A percentile compares a stretch with the other conserved stretches of the same genome.
Conservation (phyloP, 768 basidiomycete genomes). For the Serpula lacrymans region DNA sequence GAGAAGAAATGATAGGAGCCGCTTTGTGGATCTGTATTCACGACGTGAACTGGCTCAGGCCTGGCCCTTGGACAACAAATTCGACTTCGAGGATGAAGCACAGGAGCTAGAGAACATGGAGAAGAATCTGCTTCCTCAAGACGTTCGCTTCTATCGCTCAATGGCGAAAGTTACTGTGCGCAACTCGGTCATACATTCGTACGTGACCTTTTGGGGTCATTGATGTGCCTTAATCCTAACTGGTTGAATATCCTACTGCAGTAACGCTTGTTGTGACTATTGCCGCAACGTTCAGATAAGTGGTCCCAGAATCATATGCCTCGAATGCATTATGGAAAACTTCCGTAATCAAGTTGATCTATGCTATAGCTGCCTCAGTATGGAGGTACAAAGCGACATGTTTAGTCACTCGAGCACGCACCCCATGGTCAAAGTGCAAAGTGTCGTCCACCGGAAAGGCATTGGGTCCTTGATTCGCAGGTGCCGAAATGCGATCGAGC, state of each 20-base stretch:
- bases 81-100: slow-evolving; percentile 10
- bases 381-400: neutral
- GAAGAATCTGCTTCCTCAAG: slow-evolving; percentile 16
- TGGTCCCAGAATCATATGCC: slow-evolving; percentile 5
- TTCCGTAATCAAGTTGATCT: slow-evolving; percentile 4
- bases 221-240: no score
- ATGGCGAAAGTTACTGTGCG: slow-evolving; percentile 17
- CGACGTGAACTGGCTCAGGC: slow-evolving; percentile 14
- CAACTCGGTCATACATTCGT: slow-evolving; percentile 19
- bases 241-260: neutral
- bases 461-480: neutral
- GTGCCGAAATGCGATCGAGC: slow-evolving; percentile 1
- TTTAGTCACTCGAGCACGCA: slow-evolving; percentile 1
- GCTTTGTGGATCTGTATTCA: slow-evolving; percentile 25
- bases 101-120: slow-evolving; percentile 15
- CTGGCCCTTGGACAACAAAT: slow-evolving; percentile 1
- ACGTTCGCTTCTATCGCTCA: slow-evolving; percentile 20
- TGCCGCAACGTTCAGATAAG: slow-evolving; percentile 6
- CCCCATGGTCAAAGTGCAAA: slow-evolving; percentile 2
- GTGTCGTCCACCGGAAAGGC: neutral
- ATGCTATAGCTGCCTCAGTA: slow-evolving; percentile 3
- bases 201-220: slow-evolving; percentile 8
- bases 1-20: slow-evolving; percentile 22
- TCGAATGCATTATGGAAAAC: slow-evolving; percentile 4
- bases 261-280: slow-evolving; percentile 5